Base-by-base conservation (phyloP, 768 basidiomycete species). In the Amanita thiersii region DNA sequence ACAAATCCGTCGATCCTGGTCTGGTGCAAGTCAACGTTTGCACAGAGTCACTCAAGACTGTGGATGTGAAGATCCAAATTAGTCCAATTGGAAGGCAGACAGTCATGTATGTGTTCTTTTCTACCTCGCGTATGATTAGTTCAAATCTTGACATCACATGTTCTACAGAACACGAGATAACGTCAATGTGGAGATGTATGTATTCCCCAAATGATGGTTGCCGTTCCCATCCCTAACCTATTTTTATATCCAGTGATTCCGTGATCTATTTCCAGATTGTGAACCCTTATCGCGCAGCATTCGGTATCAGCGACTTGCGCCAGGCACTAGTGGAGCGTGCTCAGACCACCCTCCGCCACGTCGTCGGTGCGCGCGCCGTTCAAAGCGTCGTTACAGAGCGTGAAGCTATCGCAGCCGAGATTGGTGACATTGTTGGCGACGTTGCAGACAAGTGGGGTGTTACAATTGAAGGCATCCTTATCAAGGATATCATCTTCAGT, bases 361-460 rank as follows among this genome's bases (percentile, higher is more conserved):
- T 98, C 57, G 91, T 96, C 24, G 94, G 94, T 49, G 88, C 90
- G 2, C 84, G 90, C 17, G 81, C 86, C 1, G 87, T 98, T n/a
- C 94, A 98, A 62, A 81, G 78, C 52, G 86, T 98, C 44, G 89
- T 98, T 47, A 94, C 92, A 2, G 94, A 98, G 64, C 88, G 94
- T 47, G 94, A 98, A 54, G 91, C 86, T 30, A 91, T 96, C 49
- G 93, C 93, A 7, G 83, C 86, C 55, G 93, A 98, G 63, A 96
- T 98, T 47, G 94, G 91, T 40, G 89, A 94, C 61, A 92, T 96
- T 44, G 90, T 97, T 21, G 86, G 84, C 19, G 86, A 91, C 59
- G 75, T 91, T 32, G 86, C 87, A 11, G 88, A 89, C 64, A 89
- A 89, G 59, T 97, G 94, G 94, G 94, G 94, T 59, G 94, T 98